Percentiles rank a stretch among this genome's conserved stretches.
phyloP scores from a whole-genome alignment of 2,329 filamentous ascomycete genomes.

The Pseudocercospora crystallina region DNA sequence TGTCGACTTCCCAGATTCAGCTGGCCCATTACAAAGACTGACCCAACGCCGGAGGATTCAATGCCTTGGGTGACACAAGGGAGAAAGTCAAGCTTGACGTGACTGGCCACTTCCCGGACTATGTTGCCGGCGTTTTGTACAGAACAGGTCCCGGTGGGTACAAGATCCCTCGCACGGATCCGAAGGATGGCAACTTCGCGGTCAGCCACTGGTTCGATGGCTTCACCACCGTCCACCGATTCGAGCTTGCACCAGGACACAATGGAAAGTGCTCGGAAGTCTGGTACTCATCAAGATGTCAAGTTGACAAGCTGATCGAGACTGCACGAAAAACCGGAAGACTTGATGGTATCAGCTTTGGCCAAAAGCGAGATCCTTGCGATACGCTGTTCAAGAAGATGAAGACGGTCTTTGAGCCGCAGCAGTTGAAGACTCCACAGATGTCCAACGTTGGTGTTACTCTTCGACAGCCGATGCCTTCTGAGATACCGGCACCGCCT shows the following conservation, averaged over 20 bases:
- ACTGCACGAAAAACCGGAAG: conserved; percentile 61
- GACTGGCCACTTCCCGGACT: conserved; percentile 66
- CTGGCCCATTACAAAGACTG: conserved; percentile 15
- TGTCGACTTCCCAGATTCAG: too few species aligned
- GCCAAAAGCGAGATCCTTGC: conserved; percentile 71
- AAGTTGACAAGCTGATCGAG: conserved; percentile 63
- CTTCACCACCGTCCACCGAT: conserved; percentile 69
- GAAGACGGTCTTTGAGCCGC: conserved; percentile 58
- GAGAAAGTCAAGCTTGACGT: conserved; percentile 57
- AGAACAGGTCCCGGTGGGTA: conserved; percentile 71
- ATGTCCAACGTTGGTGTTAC: conserved; percentile 64
- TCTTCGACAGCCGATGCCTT: conserved; percentile 40
- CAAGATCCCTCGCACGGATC: conserved; percentile 54
- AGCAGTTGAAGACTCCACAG: conserved; percentile 2
- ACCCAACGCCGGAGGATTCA: conserved; percentile 8
- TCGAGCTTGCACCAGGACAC: conserved; percentile 59
- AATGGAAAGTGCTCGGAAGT: conserved; percentile 46
- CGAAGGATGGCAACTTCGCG: conserved; percentile 57
- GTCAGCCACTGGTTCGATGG: conserved; percentile 81
- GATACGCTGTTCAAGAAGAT: conserved; percentile 70
- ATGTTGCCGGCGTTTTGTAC: conserved; percentile 70
- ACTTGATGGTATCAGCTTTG: conserved; percentile 63
- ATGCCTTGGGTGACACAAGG: conserved; percentile 2
- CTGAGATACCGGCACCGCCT: conserved; percentile 2
- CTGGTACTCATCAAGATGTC: conserved; percentile 69